Conservation (phyloP, 2,329 filamentous ascomycete genomes). For the Stachybotrys elegans region DNA sequence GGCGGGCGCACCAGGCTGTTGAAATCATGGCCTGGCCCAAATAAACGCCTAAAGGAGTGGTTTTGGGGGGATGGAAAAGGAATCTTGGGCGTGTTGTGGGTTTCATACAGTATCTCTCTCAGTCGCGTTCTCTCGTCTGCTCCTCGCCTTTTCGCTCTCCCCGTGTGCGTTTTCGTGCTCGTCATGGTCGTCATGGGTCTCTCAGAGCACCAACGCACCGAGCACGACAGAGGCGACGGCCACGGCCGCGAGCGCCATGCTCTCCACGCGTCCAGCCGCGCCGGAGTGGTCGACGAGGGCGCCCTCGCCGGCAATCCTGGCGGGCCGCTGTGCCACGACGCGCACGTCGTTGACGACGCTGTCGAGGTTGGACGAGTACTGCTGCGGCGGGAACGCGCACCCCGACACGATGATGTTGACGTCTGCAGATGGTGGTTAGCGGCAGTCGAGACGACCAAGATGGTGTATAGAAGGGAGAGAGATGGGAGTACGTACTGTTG, state of each 20-base stretch:
- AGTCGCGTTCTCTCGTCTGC: too few species aligned
- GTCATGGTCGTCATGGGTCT: too few species aligned
- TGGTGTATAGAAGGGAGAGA: not conserved
- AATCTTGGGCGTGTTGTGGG: too few species aligned
- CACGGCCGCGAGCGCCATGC: not conserved
- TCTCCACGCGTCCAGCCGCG: not conserved
- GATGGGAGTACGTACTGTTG: constrained; percentile 23
- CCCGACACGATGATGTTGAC: constrained; percentile 28
- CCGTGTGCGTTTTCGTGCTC: too few species aligned
- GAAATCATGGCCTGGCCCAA: too few species aligned
- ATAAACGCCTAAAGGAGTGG: too few species aligned
- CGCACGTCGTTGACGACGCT: constrained; percentile 24
- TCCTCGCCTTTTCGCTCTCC: too few species aligned
- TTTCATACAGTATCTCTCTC: too few species aligned
- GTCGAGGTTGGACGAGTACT: constrained; percentile 25
- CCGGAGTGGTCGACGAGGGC: constrained; percentile 3
- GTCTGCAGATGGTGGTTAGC: constrained; percentile 18
- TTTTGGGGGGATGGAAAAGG: too few species aligned
- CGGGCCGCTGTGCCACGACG: constrained; percentile 26
- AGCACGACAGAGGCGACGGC: not conserved
- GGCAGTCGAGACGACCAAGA: not conserved
- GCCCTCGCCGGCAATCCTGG: constrained; percentile 11
- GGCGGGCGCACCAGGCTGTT: too few species aligned
- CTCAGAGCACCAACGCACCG: not conserved
- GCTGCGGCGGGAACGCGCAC: constrained; percentile 26